Evolutionary conservation across 1,139 yeast species (phyloP), one percentile per base, ranked within the genome.

Genomic region (Lodderomyces beijingensis): DNA sequence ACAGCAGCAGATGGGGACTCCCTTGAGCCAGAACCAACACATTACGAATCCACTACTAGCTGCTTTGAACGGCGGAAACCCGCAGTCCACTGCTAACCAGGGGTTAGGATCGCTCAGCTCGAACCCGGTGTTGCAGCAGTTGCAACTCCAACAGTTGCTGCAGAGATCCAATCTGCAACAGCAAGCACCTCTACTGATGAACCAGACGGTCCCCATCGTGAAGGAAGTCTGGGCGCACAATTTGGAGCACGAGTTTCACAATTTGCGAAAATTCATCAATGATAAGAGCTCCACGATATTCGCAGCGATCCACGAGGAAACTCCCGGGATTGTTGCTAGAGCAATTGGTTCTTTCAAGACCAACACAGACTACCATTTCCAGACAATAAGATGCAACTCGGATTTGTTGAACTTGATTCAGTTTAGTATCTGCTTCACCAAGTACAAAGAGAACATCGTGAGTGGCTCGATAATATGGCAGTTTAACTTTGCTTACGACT

Each of bases 261-360:
- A 77, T 11, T 74, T 89, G 40, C 74, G 96, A 41, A 75, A 77
- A 36, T 70, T 87, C 35, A 72, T 84, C 27, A 60, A 60, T 41
- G 82, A 77, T 39, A 75, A 77, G 40, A 83, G 81, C 49, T 77
- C 82, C 34, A 47, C 52, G 22, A 51, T 66, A 17, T 75, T 74
- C 49, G 75, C 88, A 14, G 79, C 95, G 2, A 80, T 80, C 33
- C 83, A 89, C 48, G 89, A 94, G 38, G 96, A 91, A 56, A 88
- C 91, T 52, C 96, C 96, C 0, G 98, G 98, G 0, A 86, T 93
- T 21, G 85, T 91, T 16, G 96, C 96, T 1, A 74, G 98, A 45
- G 98, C 98, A 9, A 86, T 91, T 41, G 98, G 98, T n/a, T 78
- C 88, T 8, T 91, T 91, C 60, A 79, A 87, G 49, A 79, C 93